Conservation (phyloP, 192 early-diverging fungal species). For the Rhizoclosmatium globosum region DNA sequence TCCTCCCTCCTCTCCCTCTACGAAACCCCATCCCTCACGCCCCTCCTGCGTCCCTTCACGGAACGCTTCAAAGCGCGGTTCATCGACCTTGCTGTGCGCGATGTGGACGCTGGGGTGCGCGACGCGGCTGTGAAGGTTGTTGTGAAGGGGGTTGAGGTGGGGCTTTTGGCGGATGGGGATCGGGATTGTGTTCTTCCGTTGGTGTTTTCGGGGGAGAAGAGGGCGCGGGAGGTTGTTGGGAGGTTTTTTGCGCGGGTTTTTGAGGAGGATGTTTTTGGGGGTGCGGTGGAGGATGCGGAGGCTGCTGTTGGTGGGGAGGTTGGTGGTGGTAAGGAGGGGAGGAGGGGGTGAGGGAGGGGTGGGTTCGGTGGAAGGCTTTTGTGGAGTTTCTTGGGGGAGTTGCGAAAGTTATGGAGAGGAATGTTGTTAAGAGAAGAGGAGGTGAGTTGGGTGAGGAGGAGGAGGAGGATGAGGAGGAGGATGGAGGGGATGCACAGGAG, state of each 20-base stretch:
- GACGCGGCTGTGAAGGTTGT: slow-evolving; percentile 59
- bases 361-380: slow-evolving; percentile 43
- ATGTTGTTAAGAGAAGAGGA: background rate
- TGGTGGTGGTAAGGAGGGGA: background rate
- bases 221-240: slow-evolving; percentile 72
- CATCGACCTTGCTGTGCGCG: slow-evolving; percentile 79
- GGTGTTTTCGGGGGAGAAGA: slow-evolving; percentile 74
- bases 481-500: slow-evolving; percentile 36
- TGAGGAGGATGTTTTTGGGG: slow-evolving; percentile 52
- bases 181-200: slow-evolving; percentile 69
- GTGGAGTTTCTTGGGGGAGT: background rate
- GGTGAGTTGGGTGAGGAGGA: background rate
- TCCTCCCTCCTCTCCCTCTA: slow-evolving; percentile 69
- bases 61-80: slow-evolving; percentile 75
- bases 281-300: slow-evolving; percentile 28
- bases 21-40: slow-evolving; percentile 51
- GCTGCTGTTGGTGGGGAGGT: slow-evolving; percentile 1
- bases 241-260: slow-evolving; percentile 67
- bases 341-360: slow-evolving; percentile 18
- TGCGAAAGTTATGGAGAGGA: background rate
- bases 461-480: slow-evolving; percentile 28
- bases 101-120: slow-evolving; percentile 60
- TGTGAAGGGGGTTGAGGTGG: slow-evolving; percentile 53
- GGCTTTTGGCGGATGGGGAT: slow-evolving; percentile 70
- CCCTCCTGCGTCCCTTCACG: slow-evolving; percentile 67